Evolutionary conservation across 108 stramenopile genomes (phyloP), one percentile per base, ranked within the genome.

Genomic region (Skeletonema marinoi): DNA sequence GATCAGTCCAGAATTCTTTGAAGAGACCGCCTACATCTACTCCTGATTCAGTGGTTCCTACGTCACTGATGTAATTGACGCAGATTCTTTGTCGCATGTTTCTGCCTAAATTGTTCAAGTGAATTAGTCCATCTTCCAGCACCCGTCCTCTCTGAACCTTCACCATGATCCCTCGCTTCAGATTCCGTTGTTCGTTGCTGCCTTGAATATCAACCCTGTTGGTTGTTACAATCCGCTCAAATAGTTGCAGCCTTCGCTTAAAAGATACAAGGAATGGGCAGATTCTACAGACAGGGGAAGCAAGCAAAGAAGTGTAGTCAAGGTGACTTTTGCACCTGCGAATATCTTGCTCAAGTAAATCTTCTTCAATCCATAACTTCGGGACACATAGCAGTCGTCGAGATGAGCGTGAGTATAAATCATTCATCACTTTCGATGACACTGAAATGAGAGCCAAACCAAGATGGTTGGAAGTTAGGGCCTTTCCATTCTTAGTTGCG

Each of bases 21-120:
- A 98, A 98, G 11, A 99, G 87, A 6, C 99, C 99, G 19, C 99
- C 99, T 41, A 96, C 96, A 84, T 99, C 99, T 60, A 99, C 94
- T 32, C 99, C 98, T 65, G 84, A 75, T 61, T 96, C 94, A 68
- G 67, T 76, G 32, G 91, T 88, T 30, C 95, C 93, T 6, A 92
- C 93, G 72, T 92, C 86, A 71, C 92, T 95, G 56, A 86, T 68
- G 62, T 96, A 96, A 29, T 92, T 85, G 10, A 97, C 91, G 8
- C 88, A 70, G 14, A 92, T 89, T 31, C 95, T 78, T 64, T 89
- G 88, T n/a, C 95, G 82, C 86, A 97, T 88, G 16, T 89, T 84
- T 7, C 78, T 65, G 4, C 96, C 94, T 38, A 97, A 87, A 58
- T 89, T 90, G 56, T 93, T 95, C 75, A 94, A 79, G 16, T 89